A percentile compares a stretch with the other conserved stretches of the same genome.
phyloP scores from a whole-genome alignment of 305 asterid genomes.

The Fraxinus latifolia region DNA sequence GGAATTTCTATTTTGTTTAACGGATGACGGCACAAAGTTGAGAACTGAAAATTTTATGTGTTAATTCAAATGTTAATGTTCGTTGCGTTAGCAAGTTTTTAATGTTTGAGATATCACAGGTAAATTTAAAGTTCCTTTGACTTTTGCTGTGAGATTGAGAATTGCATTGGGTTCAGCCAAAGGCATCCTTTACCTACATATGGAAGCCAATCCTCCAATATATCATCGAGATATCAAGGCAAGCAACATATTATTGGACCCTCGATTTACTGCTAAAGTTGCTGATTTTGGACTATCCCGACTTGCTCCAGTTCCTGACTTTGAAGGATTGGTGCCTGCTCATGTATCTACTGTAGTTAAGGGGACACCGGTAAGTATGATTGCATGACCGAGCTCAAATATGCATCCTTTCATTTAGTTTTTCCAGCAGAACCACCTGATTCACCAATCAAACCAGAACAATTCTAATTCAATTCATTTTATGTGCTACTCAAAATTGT shows the following conservation, averaged over 20 bases:
- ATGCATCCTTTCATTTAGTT: background rate
- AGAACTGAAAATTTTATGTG: background rate
- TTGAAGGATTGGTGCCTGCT: conserved; percentile 58
- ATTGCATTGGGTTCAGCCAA: conserved; percentile 65
- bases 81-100: background rate
- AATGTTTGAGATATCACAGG: conserved; percentile 39
- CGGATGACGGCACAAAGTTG: background rate
- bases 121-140: conserved; percentile 44
- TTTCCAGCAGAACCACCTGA: background rate
- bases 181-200: conserved; percentile 85
- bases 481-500: conserved; percentile 2
- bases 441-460: background rate
- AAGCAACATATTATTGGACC: conserved; percentile 67
- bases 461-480: background rate
- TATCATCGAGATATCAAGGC: conserved; percentile 89
- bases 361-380: conserved; percentile 73
- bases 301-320: conserved; percentile 65
- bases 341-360: conserved; percentile 77
- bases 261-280: conserved; percentile 60
- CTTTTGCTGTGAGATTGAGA: conserved; percentile 63
- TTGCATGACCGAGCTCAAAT: background rate
- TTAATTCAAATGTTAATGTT: background rate
- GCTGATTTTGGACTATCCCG: conserved; percentile 86
- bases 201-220: conserved; percentile 87
- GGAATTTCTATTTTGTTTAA: background rate